Evolutionary conservation across 768 basidiomycete genomes (phyloP), one percentile per base, ranked within the genome.

Genomic region (Tulasnella sp.): DNA sequence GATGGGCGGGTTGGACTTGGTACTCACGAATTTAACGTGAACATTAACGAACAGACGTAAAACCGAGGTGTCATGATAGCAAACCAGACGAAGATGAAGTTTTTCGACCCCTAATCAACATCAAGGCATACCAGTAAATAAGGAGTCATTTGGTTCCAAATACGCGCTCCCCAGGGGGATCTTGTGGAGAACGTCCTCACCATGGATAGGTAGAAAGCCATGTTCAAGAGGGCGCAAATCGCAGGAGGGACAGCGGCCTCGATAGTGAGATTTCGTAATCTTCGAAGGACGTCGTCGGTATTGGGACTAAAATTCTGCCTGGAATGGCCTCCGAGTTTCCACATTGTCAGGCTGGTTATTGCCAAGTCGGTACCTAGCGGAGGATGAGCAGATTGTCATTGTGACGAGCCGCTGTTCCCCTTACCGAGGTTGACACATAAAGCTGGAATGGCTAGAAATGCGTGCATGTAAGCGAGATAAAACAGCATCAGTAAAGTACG

Each of bases 161-260:
- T 70, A 1, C 3, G 15, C 39, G 14, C 36, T 4, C 9, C n/a
- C n/a, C n/a, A n/a, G n/a, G n/a, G n/a, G 37, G 34, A 42, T 34
- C 15, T 34, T 5, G 14, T 54, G 42, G 17, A 5, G 7, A 4
- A 15, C 71, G 9, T 15, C 52, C 72, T 6, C 14, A 73, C 72
- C 45, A 73, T 8, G 17, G 72, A 11, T 19, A 73, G 12, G 22
- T 45, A 73, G 25, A 49, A 9, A 45, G 17, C 52, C 34, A 73
- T 25, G 49, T 49, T 73, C 11, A 73, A 14, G 31, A 42, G 39
- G 12, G 72, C 72, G 31, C 40, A 73, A 11, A 73, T 31, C 29
- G 36, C 45, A 29, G 72, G 72, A 5, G 72, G 72, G 19, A 73
- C 42, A 17, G 72, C 72, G 6, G 72, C 40, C 25, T 73, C 72